These are phyloP conservation scores for Cryomyces antarcticus DNA, from an alignment of 495 filamentous ascomycete genomes.

Conservation along the genomic window DNA sequence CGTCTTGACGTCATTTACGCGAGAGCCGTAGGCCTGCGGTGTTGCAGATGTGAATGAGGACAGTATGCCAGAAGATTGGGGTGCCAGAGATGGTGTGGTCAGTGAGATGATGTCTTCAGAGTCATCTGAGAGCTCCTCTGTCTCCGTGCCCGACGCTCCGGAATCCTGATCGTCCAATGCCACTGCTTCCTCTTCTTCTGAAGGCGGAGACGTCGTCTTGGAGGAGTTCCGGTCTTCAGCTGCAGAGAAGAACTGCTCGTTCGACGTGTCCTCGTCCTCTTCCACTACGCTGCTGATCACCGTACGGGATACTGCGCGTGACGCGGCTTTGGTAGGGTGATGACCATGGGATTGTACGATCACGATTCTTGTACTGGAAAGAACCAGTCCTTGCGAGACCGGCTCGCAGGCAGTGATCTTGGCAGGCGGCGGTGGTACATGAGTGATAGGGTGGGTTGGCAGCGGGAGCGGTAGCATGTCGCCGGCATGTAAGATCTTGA, in stretches of 20 bases:
- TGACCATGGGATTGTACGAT: conserved; percentile 34
- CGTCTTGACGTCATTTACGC: conserved; percentile 46
- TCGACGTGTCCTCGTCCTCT: conserved; percentile 60
- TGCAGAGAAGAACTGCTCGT: conserved; percentile 76
- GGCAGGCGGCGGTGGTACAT: conserved; percentile 58
- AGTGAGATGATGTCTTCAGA: conserved; percentile 44
- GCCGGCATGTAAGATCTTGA: conserved; percentile 61
- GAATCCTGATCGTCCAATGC: conserved; percentile 16
- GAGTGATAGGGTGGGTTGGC: conserved; percentile 74
- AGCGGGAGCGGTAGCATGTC: conserved; percentile 70
- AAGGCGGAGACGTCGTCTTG: conserved; percentile 31
- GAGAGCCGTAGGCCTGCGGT: conserved; percentile 41
- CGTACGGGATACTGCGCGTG: conserved; percentile 19
- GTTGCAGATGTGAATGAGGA: conserved; percentile 54
- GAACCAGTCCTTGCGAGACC: conserved; percentile 68
- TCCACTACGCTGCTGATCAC: conserved; percentile 41
- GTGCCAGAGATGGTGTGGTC: conserved; percentile 52
- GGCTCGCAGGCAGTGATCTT: conserved; percentile 44
- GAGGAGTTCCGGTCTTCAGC: conserved; percentile 50
- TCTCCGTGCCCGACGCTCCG: conserved; percentile 16
- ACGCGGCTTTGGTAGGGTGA: conserved; percentile 19
- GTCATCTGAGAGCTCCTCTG: conserved; percentile 20
- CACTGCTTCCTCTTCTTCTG: conserved; percentile 23
- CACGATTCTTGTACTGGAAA: conserved; percentile 47
- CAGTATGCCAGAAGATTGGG: conserved; percentile 43